phyloP scores from a whole-genome alignment of 2,329 filamentous ascomycete species.

The Colletotrichum navitas region DNA sequence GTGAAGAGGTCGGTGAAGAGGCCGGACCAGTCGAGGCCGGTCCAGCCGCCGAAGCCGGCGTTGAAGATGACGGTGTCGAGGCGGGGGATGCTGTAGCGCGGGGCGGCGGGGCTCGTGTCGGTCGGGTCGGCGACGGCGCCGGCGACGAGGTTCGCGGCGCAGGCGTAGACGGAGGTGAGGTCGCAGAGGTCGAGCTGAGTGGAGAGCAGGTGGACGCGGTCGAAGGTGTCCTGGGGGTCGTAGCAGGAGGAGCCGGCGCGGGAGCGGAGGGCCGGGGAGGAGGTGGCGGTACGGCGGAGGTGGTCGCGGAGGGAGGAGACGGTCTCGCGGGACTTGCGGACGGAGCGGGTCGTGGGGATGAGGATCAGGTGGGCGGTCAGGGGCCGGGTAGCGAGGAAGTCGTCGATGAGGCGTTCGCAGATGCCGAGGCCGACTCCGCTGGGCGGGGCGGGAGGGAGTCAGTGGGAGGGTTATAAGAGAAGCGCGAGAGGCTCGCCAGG shows the following conservation, averaged over 20 bases:
- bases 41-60: constrained; percentile 90
- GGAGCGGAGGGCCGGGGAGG: constrained; percentile 54
- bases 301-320: constrained; percentile 73
- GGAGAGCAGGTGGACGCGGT: constrained; percentile 69
- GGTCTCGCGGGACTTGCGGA: constrained; percentile 80
- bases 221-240: constrained; percentile 57
- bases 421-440: constrained; percentile 91
- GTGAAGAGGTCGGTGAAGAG: constrained; percentile 69
- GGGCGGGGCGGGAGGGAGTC: constrained; percentile 26
- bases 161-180: constrained; percentile 62
- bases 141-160: constrained; percentile 60
- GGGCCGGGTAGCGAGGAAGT: constrained; percentile 81
- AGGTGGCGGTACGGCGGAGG: constrained; percentile 62
- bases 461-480: constrained; percentile 6
- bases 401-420: constrained; percentile 87
- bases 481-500: not conserved
- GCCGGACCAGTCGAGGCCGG: constrained; percentile 76
- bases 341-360: constrained; percentile 85
- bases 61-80: constrained; percentile 87
- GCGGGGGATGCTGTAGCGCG: constrained; percentile 66
- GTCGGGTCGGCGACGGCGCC: constrained; percentile 61
- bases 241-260: constrained; percentile 54
- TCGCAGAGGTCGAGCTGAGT: constrained; percentile 72
- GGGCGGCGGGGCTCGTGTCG: constrained; percentile 50
- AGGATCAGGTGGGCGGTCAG: constrained; percentile 79